phyloP scores from a whole-genome alignment of 192 early-diverging fungal species.

The Gonapodya sp. region DNA sequence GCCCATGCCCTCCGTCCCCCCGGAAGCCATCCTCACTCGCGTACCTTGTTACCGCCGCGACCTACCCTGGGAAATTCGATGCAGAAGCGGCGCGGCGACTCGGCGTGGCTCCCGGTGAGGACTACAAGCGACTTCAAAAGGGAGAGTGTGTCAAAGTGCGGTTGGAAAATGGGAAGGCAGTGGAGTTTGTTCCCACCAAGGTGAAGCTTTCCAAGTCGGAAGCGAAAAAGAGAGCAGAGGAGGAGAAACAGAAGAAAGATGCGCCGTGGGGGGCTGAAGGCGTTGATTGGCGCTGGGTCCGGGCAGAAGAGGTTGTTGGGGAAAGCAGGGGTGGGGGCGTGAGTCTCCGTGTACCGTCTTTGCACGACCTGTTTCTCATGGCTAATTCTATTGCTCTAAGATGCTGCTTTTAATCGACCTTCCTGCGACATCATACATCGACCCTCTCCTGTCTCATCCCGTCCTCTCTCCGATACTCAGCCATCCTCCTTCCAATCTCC shows the following conservation, averaged over 20 bases:
- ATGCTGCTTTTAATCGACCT: background rate
- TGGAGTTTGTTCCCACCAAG: background rate
- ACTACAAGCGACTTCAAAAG: slow-evolving; percentile 7
- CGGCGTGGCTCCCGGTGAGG: slow-evolving; percentile 56
- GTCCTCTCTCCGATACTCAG: background rate
- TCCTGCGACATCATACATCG: background rate
- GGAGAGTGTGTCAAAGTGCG: slow-evolving; percentile 24
- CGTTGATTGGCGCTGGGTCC: background rate
- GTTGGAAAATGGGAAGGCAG: background rate
- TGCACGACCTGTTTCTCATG: background rate
- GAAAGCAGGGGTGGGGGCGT: background rate
- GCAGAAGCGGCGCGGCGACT: slow-evolving; percentile 50
- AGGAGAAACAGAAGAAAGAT: background rate
- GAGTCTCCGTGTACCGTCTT: too few species aligned
- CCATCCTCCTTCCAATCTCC: background rate
- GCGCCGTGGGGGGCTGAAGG: background rate
- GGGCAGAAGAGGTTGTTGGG: slow-evolving; percentile 4
- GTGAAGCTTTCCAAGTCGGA: background rate
- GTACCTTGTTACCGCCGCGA: slow-evolving; percentile 21
- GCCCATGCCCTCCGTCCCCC: slow-evolving; percentile 56
- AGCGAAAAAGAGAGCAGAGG: background rate
- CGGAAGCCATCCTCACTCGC: slow-evolving; percentile 9
- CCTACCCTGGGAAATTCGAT: slow-evolving; percentile 66
- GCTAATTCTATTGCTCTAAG: background rate
- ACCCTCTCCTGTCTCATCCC: background rate